Conservation (phyloP, 1,139 yeast species). For the Debaryomyces sp. region DNA sequence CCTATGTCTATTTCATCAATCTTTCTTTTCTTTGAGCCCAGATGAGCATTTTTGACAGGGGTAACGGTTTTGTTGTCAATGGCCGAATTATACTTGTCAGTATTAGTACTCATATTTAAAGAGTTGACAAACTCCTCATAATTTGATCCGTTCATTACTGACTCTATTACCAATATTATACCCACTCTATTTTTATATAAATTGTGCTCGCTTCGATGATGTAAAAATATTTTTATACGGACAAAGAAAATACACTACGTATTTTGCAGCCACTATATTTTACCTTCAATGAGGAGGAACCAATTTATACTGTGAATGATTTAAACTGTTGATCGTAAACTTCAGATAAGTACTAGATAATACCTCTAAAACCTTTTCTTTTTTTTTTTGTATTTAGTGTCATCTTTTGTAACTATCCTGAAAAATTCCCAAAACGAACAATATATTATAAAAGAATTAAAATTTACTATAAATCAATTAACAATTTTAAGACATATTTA, state of each 20-base stretch:
- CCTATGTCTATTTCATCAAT: constrained; percentile 1
- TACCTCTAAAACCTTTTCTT: not conserved
- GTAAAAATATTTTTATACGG: not conserved
- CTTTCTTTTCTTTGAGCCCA: not conserved
- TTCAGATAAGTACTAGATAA: not conserved
- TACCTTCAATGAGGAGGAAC: not conserved
- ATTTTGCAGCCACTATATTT: not conserved
- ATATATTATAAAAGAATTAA: too few species aligned
- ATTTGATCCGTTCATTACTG: not conserved
- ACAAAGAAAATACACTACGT: not conserved
- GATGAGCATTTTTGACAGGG: not conserved
- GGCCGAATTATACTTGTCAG: not conserved
- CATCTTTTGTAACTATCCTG: too few species aligned
- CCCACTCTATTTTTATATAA: not conserved
- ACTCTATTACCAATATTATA: not conserved
- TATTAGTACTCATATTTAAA: not conserved
- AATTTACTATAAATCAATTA: too few species aligned
- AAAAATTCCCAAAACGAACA: too few species aligned
- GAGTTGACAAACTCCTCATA: constrained; percentile 1
- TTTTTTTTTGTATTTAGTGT: too few species aligned
- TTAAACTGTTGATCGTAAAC: not conserved
- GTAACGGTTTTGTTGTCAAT: not conserved
- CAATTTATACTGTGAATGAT: not conserved
- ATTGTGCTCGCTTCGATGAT: constrained; percentile 1
- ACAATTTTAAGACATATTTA: too few species aligned